A percentile compares a stretch with the other conserved stretches of the same genome.
phyloP scores from a whole-genome alignment of 768 basidiomycete genomes.

The Asterophora parasitica region DNA sequence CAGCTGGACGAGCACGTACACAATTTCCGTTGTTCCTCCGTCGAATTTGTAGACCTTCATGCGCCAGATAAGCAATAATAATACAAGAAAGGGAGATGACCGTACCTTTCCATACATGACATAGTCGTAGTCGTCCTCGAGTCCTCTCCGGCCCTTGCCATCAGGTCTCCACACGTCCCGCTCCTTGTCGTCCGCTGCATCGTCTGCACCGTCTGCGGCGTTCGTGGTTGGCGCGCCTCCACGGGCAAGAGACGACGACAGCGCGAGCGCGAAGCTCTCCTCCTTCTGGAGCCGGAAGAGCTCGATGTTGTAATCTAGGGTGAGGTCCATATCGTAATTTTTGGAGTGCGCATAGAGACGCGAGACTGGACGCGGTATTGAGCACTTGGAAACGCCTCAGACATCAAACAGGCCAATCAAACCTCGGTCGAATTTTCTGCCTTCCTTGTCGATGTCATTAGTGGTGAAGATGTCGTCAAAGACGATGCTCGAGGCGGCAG shows the following conservation, averaged over 20 bases:
- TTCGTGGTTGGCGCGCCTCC: slow-evolving; percentile 41
- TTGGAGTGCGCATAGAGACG: slow-evolving; percentile 85
- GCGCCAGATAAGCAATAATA: background rate
- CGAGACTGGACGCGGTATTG: slow-evolving; percentile 57
- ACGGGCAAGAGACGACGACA: slow-evolving; percentile 75
- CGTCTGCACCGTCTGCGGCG: slow-evolving; percentile 44
- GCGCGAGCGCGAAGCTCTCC: slow-evolving; percentile 78
- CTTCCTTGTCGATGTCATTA: slow-evolving; percentile 80
- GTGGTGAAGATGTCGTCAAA: slow-evolving; percentile 95
- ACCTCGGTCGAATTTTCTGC: slow-evolving; percentile 99
- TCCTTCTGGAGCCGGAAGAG: slow-evolving; percentile 68
- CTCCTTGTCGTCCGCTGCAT: slow-evolving; percentile 65
- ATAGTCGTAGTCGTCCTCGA: slow-evolving; percentile 97
- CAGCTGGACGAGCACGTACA: slow-evolving; percentile 48
- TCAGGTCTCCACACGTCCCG: slow-evolving; percentile 82
- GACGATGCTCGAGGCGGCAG: slow-evolving; percentile 66
- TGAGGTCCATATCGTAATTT: slow-evolving; percentile 89
- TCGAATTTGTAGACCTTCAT: slow-evolving; percentile 94
- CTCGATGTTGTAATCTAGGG: slow-evolving; percentile 92
- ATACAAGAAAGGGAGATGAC: background rate
- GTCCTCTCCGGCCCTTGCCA: slow-evolving; percentile 69
- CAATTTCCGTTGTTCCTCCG: slow-evolving; percentile 74
- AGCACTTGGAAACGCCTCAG: background rate
- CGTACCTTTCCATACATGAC: slow-evolving; percentile 98
- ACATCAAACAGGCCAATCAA: slow-evolving; percentile 19